phyloP scores from a whole-genome alignment of 2,329 filamentous ascomycete genomes.

The Nemania diffusa region DNA sequence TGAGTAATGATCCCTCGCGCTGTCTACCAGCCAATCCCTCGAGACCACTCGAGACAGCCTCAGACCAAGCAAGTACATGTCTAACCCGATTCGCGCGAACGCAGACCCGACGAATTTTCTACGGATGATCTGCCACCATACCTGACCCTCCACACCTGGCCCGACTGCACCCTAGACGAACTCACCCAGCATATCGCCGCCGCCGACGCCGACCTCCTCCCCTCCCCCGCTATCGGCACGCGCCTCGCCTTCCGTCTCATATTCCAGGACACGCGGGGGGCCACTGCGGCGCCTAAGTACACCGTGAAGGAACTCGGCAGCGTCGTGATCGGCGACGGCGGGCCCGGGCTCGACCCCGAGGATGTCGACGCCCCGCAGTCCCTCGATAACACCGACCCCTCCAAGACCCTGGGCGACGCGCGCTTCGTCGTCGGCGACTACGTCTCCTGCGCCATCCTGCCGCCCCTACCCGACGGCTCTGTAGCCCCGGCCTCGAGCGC shows the following conservation, averaged over 20 bases:
- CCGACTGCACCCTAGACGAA: slow-evolving; percentile 81
- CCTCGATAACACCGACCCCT: slow-evolving; percentile 60
- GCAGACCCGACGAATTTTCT: slow-evolving; percentile 76
- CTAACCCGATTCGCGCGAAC: slow-evolving; percentile 28
- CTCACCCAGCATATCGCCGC: slow-evolving; percentile 80
- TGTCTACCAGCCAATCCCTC: slow-evolving; percentile 26
- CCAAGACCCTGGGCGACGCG: slow-evolving; percentile 79
- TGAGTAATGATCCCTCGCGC: slow-evolving; percentile 47
- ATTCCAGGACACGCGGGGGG: slow-evolving; percentile 74
- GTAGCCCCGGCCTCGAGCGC: slow-evolving; percentile 72
- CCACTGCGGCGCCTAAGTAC: slow-evolving; percentile 63
- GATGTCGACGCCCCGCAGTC: slow-evolving; percentile 52
- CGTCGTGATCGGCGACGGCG: slow-evolving; percentile 76
- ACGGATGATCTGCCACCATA: slow-evolving; percentile 69
- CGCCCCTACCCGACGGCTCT: slow-evolving; percentile 77
- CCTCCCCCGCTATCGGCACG: slow-evolving; percentile 79
- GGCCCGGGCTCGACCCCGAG: slow-evolving; percentile 52
- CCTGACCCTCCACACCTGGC: slow-evolving; percentile 88
- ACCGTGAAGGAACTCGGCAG: slow-evolving; percentile 84
- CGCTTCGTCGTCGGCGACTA: slow-evolving; percentile 92
- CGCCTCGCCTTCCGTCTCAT: slow-evolving; percentile 88
- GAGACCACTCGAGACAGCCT: slow-evolving; percentile 1
- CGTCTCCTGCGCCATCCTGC: slow-evolving; percentile 82
- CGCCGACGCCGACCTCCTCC: slow-evolving; percentile 69
- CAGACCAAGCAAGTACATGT: neutral